Evolutionary conservation across 306 rosid species (phyloP).

Genomic region (Cicer chorassanicum): DNA sequence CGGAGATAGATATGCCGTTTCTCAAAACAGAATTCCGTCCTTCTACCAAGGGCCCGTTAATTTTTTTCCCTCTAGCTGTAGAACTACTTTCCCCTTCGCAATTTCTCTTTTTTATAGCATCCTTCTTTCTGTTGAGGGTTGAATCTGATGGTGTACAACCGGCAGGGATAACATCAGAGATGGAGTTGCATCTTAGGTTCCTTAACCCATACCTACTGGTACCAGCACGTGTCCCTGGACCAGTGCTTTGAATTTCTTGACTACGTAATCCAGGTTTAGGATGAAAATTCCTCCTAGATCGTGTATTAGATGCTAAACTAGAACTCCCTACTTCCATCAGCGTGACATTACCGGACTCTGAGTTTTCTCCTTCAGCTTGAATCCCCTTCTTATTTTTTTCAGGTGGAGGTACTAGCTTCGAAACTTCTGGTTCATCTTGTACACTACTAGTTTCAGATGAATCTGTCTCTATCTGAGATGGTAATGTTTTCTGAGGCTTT

Average conservation of each 20-base stretch:
- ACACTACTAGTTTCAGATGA: constrained; percentile 81
- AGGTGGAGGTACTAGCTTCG: constrained; percentile 56
- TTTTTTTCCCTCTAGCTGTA: constrained; percentile 74
- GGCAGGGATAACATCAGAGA: constrained; percentile 71
- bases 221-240: constrained; percentile 57
- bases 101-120: constrained; percentile 62
- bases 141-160: constrained; percentile 67
- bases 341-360: constrained; percentile 50
- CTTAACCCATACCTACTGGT: constrained; percentile 75
- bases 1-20: constrained; percentile 75
- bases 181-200: constrained; percentile 79
- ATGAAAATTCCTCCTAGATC: constrained; percentile 62
- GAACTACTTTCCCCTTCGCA: constrained; percentile 92
- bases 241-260: constrained; percentile 62
- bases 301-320: constrained; percentile 59
- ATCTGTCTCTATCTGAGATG: constrained; percentile 66
- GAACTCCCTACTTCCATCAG: constrained; percentile 74
- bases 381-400: constrained; percentile 62
- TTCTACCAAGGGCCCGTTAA: constrained; percentile 59
- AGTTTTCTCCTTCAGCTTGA: constrained; percentile 48
- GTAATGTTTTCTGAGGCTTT: constrained; percentile 57
- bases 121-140: constrained; percentile 58
- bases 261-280: constrained; percentile 60
- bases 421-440: constrained; percentile 71
- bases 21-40: constrained; percentile 57